Percentiles rank a stretch among this genome's conserved stretches.
phyloP scores from a whole-genome alignment of 805 yeast species.

The Brettanomyces naardenensis region DNA sequence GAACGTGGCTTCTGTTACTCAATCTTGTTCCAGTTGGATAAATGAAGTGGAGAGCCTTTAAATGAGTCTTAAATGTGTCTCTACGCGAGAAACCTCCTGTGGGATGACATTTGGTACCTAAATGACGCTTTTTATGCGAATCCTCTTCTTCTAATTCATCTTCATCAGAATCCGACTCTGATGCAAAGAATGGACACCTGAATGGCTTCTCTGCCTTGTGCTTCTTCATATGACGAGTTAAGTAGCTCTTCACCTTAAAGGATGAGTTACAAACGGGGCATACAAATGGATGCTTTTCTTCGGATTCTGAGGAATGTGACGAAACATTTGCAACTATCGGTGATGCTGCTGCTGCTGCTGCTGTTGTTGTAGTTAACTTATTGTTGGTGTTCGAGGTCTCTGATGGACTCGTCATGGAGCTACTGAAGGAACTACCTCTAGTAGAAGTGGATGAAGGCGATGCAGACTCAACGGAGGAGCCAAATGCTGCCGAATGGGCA shows the following conservation, averaged over 20 bases:
- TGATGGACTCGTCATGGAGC: neutral
- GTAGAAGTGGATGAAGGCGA: no score
- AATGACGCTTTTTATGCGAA: neutral
- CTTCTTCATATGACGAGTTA: constrained; percentile 48
- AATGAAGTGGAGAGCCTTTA: constrained; percentile 47
- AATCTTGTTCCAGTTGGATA: constrained; percentile 50
- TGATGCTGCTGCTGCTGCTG: neutral
- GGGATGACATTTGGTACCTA: constrained; percentile 40
- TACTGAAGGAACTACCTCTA: neutral
- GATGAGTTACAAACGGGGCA: constrained; percentile 42
- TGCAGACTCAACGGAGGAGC: neutral
- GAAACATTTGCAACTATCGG: neutral
- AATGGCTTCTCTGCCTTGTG: constrained; percentile 45
- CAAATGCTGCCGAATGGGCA: neutral
- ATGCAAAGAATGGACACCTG: constrained; percentile 42
- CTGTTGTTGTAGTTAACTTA: neutral
- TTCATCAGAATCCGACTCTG: constrained; percentile 6
- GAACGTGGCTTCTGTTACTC: constrained; percentile 31
- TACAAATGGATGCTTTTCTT: constrained; percentile 20
- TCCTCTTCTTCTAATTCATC: constrained; percentile 6
- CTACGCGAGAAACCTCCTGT: constrained; percentile 53
- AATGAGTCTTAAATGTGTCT: constrained; percentile 52
- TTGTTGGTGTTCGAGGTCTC: neutral
- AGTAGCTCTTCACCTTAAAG: constrained; percentile 45
- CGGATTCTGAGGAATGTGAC: neutral